Percentiles rank a stretch among this genome's conserved stretches.
These are phyloP conservation scores for Stemphylium beticola DNA, from an alignment of 2,329 filamentous ascomycete genomes.

Conservation along the genomic window DNA sequence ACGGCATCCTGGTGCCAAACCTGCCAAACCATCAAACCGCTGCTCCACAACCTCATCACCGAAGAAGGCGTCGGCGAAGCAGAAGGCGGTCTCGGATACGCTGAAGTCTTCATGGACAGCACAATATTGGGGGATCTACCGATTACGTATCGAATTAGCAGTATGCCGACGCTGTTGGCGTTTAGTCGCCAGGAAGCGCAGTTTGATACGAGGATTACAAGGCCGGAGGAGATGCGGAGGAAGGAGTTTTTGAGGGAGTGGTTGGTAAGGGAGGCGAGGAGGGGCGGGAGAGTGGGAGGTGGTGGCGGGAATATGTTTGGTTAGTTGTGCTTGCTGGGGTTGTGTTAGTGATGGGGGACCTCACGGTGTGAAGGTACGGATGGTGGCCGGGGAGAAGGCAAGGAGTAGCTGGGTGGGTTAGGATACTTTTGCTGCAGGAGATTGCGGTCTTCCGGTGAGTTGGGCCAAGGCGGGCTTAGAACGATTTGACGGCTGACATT, in stretches of 20 bases:
- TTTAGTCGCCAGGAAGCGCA: constrained; percentile 59
- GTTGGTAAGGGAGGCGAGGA: constrained; percentile 56
- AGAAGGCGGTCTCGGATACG: constrained; percentile 55
- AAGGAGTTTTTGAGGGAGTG: constrained; percentile 53
- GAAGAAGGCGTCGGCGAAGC: constrained; percentile 53
- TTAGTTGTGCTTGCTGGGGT: constrained; percentile 20
- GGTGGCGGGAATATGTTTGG: constrained; percentile 54
- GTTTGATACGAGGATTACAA: constrained; percentile 53
- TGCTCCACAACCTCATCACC: constrained; percentile 53
- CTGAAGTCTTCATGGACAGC: constrained; percentile 57
- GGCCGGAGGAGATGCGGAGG: constrained; percentile 55
- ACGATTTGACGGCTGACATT: neutral
- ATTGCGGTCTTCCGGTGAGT: neutral
- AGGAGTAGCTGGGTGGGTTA: neutral
- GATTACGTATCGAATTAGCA: constrained; percentile 49
- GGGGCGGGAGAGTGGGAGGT: constrained; percentile 53
- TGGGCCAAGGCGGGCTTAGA: neutral
- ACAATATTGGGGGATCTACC: constrained; percentile 52
- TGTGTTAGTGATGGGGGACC: neutral
- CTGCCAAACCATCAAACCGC: constrained; percentile 52
- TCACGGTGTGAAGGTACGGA: constrained; percentile 10
- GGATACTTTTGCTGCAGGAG: neutral
- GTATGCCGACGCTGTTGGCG: constrained; percentile 57
- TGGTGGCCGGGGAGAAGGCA: neutral
- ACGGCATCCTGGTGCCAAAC: constrained; percentile 56